Conservation (phyloP, 192 early-diverging fungal genomes). For the Linnemannia schmuckeri region DNA sequence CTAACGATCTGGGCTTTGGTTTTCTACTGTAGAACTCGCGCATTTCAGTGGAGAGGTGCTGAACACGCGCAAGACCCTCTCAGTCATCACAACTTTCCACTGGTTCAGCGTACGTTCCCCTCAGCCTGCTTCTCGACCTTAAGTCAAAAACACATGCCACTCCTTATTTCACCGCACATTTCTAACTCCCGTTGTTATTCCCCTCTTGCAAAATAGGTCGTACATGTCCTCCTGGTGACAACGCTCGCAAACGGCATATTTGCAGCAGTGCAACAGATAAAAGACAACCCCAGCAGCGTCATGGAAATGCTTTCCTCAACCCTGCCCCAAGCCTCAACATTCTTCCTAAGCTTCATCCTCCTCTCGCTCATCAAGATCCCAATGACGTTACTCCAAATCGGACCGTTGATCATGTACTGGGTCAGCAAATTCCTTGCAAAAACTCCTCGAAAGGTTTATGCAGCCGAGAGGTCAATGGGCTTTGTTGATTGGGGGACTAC, state of each 20-base stretch:
- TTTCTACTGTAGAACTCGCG: constrained; percentile 57
- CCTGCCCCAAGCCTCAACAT: constrained; percentile 81
- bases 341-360: constrained; percentile 88
- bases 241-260: constrained; percentile 78
- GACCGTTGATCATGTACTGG: constrained; percentile 70
- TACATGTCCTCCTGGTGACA: constrained; percentile 82
- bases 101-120: constrained; percentile 74
- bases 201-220: constrained; percentile 54
- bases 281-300: constrained; percentile 64
- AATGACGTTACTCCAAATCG: constrained; percentile 74
- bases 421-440: constrained; percentile 63
- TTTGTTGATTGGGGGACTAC: constrained; percentile 67
- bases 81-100: constrained; percentile 41
- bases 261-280: constrained; percentile 63
- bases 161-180: not conserved
- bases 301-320: constrained; percentile 67
- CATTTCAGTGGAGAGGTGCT: constrained; percentile 37
- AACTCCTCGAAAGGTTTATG: constrained; percentile 73
- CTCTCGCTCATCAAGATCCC: constrained; percentile 73
- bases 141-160: not conserved
- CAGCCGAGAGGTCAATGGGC: constrained; percentile 57
- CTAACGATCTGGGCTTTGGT: not conserved
- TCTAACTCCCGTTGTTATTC: no score
- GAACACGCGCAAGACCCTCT: constrained; percentile 19
- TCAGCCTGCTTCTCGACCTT: not conserved